Evolutionary conservation across 2,329 filamentous ascomycete genomes (phyloP).

Genomic region (Dissoconium aciculare): DNA sequence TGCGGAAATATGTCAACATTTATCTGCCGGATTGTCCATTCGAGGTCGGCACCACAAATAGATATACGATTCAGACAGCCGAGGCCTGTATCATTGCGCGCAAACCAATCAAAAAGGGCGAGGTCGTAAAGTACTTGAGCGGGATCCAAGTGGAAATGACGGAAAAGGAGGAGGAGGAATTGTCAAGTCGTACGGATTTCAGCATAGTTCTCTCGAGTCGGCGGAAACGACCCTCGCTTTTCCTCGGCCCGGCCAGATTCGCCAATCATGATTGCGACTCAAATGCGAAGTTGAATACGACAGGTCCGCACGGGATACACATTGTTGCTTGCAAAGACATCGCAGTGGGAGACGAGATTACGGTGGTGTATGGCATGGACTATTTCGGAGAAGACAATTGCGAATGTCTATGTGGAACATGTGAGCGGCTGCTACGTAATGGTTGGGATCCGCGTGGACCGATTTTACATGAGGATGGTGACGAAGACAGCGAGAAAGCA

Average conservation of each 20-base stretch:
- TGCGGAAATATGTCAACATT: constrained; percentile 81
- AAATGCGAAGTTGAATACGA: constrained; percentile 76
- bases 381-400: constrained; percentile 94
- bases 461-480: constrained; percentile 19
- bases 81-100: constrained; percentile 80
- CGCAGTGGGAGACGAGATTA: constrained; percentile 80
- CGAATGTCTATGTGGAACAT: constrained; percentile 82
- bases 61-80: constrained; percentile 80
- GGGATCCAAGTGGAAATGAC: constrained; percentile 90
- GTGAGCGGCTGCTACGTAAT: constrained; percentile 59
- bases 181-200: constrained; percentile 83
- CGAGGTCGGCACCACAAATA: constrained; percentile 84
- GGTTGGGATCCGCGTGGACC: constrained; percentile 53
- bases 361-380: constrained; percentile 85
- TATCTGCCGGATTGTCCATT: constrained; percentile 90
- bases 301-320: constrained; percentile 73
- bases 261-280: constrained; percentile 94
- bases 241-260: constrained; percentile 88
- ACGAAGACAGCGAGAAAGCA: constrained; percentile 21
- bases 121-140: constrained; percentile 77
- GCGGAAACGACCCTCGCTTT: constrained; percentile 78
- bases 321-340: constrained; percentile 76
- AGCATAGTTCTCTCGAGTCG: constrained; percentile 90
- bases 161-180: constrained; percentile 70
- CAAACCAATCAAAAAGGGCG: constrained; percentile 61